phyloP scores from a whole-genome alignment of 2,329 filamentous ascomycete species.

The Sporothrix inflata region DNA sequence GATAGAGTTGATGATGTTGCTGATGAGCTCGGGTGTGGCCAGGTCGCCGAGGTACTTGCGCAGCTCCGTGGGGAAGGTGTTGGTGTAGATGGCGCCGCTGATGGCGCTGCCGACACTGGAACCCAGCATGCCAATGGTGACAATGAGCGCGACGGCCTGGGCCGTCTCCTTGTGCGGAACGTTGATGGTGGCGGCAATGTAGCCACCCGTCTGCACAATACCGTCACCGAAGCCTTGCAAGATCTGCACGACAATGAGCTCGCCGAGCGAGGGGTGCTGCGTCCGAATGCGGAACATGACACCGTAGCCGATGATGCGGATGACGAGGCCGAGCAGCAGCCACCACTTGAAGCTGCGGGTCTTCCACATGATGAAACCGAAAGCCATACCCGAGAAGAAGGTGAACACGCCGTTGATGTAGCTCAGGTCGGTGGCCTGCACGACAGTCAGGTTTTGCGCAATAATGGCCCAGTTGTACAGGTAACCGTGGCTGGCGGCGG shows the following conservation, averaged over 20 bases:
- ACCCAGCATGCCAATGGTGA: slow-evolving; percentile 28
- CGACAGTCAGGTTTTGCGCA: slow-evolving; percentile 25
- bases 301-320: slow-evolving; percentile 31
- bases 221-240: slow-evolving; percentile 27
- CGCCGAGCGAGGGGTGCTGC: slow-evolving; percentile 18
- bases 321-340: slow-evolving; percentile 27
- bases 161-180: slow-evolving; percentile 29
- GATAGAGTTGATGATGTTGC: slow-evolving; percentile 30
- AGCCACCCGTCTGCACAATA: slow-evolving; percentile 29
- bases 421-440: slow-evolving; percentile 26
- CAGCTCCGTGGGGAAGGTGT: slow-evolving; percentile 23
- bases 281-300: slow-evolving; percentile 29
- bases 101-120: slow-evolving; percentile 29
- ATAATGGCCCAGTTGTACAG: slow-evolving; percentile 30
- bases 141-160: slow-evolving; percentile 29
- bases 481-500: slow-evolving; percentile 27
- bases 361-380: slow-evolving; percentile 28
- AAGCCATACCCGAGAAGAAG: slow-evolving; percentile 28
- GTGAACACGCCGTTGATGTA: slow-evolving; percentile 30
- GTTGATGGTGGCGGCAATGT: slow-evolving; percentile 29
- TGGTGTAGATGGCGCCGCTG: slow-evolving; percentile 32
- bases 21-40: slow-evolving; percentile 25
- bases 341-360: slow-evolving; percentile 30
- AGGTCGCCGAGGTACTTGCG: slow-evolving; percentile 23
- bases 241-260: slow-evolving; percentile 28